phyloP scores from a whole-genome alignment of 208 protist genomes.

The Leishmania major region DNA sequence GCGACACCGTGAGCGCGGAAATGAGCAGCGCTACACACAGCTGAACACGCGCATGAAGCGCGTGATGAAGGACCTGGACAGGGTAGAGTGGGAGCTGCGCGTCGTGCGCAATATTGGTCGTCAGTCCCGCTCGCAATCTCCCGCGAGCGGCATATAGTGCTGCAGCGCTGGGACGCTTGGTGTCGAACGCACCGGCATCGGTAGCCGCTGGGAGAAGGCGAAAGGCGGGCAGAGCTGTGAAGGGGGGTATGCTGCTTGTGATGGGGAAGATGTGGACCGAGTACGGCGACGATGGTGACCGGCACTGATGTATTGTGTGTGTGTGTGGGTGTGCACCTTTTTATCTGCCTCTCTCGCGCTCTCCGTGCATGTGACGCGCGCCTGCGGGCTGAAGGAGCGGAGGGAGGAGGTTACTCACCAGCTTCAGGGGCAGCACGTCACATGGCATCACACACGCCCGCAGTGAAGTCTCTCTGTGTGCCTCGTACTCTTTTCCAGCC shows the following conservation, averaged over 20 bases:
- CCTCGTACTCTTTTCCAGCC: too few relatives aligned
- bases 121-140: constrained; percentile 7
- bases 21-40: constrained; percentile 49
- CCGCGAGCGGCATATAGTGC: background rate
- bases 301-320: background rate
- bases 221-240: background rate
- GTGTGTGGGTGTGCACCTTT: background rate
- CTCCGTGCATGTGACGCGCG: background rate
- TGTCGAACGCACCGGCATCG: background rate
- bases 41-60: constrained; percentile 48
- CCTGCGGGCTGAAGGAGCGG: too few relatives aligned
- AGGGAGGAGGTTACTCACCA: too few relatives aligned
- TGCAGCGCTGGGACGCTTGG: background rate
- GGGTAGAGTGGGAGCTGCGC: constrained; percentile 45
- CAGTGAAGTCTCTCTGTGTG: too few relatives aligned
- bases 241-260: background rate
- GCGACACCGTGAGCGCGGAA: constrained; percentile 38
- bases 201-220: background rate
- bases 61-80: constrained; percentile 46
- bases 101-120: constrained; percentile 34
- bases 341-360: background rate
- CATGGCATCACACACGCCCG: too few relatives aligned
- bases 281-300: background rate
- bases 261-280: background rate
- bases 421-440: too few relatives aligned